A percentile compares a stretch with the other conserved stretches of the same genome.
Evolutionary conservation across 139 green algal species (phyloP).

Genomic region (Coccomyxa sp.): DNA sequence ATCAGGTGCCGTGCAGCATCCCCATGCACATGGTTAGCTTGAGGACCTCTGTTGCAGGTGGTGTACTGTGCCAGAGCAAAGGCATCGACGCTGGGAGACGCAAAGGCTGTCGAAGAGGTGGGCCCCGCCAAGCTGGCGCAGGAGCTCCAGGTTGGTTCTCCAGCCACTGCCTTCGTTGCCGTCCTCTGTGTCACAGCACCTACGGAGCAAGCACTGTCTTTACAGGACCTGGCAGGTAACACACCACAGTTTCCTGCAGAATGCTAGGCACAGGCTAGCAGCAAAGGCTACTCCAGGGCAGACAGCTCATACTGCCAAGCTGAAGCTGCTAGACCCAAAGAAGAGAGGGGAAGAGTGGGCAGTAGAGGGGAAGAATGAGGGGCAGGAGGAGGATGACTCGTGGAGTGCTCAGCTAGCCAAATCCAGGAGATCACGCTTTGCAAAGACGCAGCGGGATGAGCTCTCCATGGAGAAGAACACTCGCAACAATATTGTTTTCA

Average conservation of each 20-base stretch:
- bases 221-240: no score
- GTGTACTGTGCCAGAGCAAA: conserved; percentile 70
- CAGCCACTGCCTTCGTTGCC: background rate
- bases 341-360: conserved; percentile 38
- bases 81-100: conserved; percentile 56
- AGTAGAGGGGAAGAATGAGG: conserved; percentile 31
- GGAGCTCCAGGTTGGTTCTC: conserved; percentile 46
- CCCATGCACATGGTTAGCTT: no score
- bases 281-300: background rate
- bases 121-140: conserved; percentile 60
- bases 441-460: conserved; percentile 7
- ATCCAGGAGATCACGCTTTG: background rate
- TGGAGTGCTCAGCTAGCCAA: background rate
- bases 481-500: conserved; percentile 53
- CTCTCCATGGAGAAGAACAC: conserved; percentile 30
- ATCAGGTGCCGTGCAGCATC: no score
- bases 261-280: conserved; percentile 26
- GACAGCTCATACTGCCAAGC: conserved; percentile 32
- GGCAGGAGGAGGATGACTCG: conserved; percentile 11
- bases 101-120: conserved; percentile 64
- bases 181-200: background rate
- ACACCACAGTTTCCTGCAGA: no score
- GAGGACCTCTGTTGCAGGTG: conserved; percentile 62
- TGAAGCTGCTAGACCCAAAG: conserved; percentile 31
- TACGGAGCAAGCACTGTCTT: no score